Evolutionary conservation across 139 green algal species (phyloP).

Genomic region (Yamagishiella unicocca): DNA sequence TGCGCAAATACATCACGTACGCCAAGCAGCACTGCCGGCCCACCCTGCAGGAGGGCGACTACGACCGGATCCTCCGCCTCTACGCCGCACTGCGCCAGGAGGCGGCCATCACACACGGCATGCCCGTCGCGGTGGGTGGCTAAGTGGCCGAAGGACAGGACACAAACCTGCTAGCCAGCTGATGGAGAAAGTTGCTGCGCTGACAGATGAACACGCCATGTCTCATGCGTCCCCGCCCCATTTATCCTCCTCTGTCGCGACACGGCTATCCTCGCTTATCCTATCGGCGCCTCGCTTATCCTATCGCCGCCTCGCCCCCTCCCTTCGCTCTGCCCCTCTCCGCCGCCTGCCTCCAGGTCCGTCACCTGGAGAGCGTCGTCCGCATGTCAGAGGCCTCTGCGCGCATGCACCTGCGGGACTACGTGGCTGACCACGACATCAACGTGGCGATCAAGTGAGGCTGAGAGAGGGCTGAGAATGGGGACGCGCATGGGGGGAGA

Average conservation of each 20-base stretch:
- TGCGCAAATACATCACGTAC: conserved; percentile 98
- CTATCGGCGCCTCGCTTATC: too few relatives aligned
- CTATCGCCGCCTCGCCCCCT: too few relatives aligned
- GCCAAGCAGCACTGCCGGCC: conserved; percentile 88
- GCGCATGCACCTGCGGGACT: conserved; percentile 94
- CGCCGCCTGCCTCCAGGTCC: conserved; percentile 28
- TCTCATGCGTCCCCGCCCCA: too few relatives aligned
- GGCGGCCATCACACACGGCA: conserved; percentile 81
- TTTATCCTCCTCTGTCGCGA: too few relatives aligned
- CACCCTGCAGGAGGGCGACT: conserved; percentile 69
- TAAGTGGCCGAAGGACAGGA: too few relatives aligned
- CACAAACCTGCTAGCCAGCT: too few relatives aligned
- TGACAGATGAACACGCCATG: too few relatives aligned
- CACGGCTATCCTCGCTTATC: too few relatives aligned
- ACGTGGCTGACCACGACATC: conserved; percentile 90
- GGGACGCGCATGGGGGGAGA: too few relatives aligned
- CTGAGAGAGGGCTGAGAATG: neutral
- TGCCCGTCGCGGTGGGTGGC: conserved; percentile 92
- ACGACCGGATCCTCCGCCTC: conserved; percentile 64
- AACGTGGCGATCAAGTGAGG: conserved; percentile 80
- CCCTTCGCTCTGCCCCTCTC: neutral
- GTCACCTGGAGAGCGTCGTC: conserved; percentile 98
- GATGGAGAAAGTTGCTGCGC: too few relatives aligned
- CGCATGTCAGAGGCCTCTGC: conserved; percentile 97
- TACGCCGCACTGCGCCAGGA: conserved; percentile 67